Percentiles rank a stretch among this genome's conserved stretches.
Evolutionary conservation across 2,329 filamentous ascomycete species (phyloP).

Genomic region (Trichophyton simii): DNA sequence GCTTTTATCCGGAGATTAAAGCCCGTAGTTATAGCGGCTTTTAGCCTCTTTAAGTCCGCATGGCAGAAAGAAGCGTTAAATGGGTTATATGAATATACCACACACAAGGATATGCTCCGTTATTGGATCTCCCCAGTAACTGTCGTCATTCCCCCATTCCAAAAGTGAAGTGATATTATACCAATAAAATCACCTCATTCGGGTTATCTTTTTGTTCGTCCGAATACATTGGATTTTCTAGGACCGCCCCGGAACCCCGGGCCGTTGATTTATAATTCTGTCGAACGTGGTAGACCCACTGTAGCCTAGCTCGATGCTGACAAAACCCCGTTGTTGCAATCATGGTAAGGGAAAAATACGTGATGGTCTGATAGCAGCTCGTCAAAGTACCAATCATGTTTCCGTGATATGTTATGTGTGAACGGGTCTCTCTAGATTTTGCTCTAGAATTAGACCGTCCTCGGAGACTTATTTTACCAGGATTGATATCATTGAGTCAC

Average conservation of each 20-base stretch:
- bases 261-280: background rate
- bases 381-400: background rate
- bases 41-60: too few species aligned
- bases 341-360: background rate
- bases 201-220: background rate
- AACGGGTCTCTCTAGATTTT: background rate
- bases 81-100: background rate
- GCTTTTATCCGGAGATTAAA: too few species aligned
- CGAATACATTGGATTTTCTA: background rate
- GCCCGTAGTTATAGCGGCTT: too few species aligned
- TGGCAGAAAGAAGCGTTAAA: background rate
- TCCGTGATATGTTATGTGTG: background rate
- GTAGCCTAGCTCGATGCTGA: background rate
- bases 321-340: background rate
- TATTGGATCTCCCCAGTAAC: background rate
- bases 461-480: background rate
- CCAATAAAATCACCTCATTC: background rate
- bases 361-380: background rate
- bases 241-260: background rate
- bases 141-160: background rate
- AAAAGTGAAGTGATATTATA: background rate
- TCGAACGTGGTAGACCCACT: background rate
- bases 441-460: background rate
- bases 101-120: background rate
- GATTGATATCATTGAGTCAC: background rate